These are phyloP conservation scores for Quambalaria eucalypti DNA, from an alignment of 1,284 basidiomycete genomes.

Conservation along the genomic window DNA sequence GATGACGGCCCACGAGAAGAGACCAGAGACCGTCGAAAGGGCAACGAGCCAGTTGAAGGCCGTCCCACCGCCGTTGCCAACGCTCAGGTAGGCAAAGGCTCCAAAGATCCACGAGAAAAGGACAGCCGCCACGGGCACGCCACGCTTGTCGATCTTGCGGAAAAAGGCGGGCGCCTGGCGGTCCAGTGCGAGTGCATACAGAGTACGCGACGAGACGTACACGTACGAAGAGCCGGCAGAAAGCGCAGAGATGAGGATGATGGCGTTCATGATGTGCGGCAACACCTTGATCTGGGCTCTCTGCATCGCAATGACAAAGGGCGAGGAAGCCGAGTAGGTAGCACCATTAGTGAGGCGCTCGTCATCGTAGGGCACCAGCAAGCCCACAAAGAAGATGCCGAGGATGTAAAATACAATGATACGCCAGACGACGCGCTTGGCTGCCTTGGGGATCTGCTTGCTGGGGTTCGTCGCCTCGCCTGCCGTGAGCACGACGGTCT, in stretches of 20 bases:
- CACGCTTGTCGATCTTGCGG: conserved; percentile 58
- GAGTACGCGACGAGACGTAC: conserved; percentile 67
- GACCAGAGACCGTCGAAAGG: conserved; percentile 58
- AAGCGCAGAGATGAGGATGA: conserved; percentile 67
- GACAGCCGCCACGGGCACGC: conserved; percentile 67
- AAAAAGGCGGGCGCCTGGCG: conserved; percentile 70
- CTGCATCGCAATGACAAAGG: conserved; percentile 49
- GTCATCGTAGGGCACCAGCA: conserved; percentile 32
- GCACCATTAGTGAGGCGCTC: conserved; percentile 11
- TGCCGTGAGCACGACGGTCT: conserved; percentile 75
- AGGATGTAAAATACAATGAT: conserved; percentile 50
- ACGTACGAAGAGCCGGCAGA: conserved; percentile 74
- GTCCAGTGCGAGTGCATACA: conserved; percentile 63
- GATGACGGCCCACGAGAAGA: conserved; percentile 76
- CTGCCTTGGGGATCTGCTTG: conserved; percentile 33
- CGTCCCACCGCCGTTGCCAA: conserved; percentile 50
- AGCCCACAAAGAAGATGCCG: conserved; percentile 49
- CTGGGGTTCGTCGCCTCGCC: conserved; percentile 54
- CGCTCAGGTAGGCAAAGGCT: conserved; percentile 58
- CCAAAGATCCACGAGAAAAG: conserved; percentile 61
- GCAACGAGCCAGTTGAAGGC: conserved; percentile 58
- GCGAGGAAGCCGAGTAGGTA: conserved; percentile 18
- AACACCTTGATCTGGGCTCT: conserved; percentile 48
- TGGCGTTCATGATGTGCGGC: conserved; percentile 61
- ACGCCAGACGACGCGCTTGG: conserved; percentile 31